phyloP scores from a whole-genome alignment of 192 early-diverging fungal genomes.

The Mortierella hygrophila region DNA sequence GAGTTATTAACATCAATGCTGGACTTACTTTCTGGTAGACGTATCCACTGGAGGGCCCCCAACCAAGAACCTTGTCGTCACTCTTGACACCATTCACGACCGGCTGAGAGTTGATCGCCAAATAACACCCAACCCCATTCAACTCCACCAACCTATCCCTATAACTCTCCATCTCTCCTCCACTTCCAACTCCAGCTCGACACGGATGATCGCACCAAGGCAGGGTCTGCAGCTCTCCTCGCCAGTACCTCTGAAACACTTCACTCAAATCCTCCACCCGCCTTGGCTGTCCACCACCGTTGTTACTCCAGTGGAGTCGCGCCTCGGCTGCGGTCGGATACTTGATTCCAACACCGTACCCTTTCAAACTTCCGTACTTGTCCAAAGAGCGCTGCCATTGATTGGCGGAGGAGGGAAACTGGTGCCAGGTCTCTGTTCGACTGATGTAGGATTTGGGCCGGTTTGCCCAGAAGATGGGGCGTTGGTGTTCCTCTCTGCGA shows the following conservation, averaged over 20 bases:
- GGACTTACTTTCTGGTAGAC: conserved; percentile 86
- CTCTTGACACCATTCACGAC: conserved; percentile 88
- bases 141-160: conserved; percentile 68
- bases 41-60: conserved; percentile 95
- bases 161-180: not conserved
- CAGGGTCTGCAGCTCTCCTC: conserved; percentile 76
- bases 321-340: conserved; percentile 70
- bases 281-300: conserved; percentile 52
- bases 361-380: conserved; percentile 65
- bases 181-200: not conserved
- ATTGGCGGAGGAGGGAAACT: conserved; percentile 73
- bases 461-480: conserved; percentile 98
- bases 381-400: not conserved
- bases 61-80: conserved; percentile 81
- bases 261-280: conserved; percentile 72
- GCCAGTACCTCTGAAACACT: conserved; percentile 86
- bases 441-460: conserved; percentile 90
- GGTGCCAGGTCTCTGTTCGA: conserved; percentile 85
- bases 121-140: conserved; percentile 82
- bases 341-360: conserved; percentile 77
- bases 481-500: conserved; percentile 83
- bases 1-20: not conserved
- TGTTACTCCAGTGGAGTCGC: conserved; percentile 77
- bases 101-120: conserved; percentile 95
- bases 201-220: conserved; percentile 87